phyloP scores from a whole-genome alignment of 1,139 yeast species.

The Scheffersomyces segobiensis region DNA sequence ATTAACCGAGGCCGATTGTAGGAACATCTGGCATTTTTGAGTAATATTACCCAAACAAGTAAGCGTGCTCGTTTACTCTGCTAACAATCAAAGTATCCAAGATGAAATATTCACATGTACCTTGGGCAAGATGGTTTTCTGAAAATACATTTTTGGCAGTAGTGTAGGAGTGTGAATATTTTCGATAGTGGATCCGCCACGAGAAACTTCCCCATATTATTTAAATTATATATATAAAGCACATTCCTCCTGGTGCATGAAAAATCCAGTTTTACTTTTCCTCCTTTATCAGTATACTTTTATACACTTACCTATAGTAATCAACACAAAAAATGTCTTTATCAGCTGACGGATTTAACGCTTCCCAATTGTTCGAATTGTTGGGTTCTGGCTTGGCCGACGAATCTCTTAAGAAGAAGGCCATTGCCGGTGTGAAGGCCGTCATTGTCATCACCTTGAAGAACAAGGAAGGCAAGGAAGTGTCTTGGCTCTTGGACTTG shows the following conservation, averaged over 20 bases:
- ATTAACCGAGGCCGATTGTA: neutral
- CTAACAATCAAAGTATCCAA: neutral
- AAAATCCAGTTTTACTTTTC: neutral
- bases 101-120: neutral
- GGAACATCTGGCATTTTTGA: neutral
- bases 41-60: neutral
- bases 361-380: constrained; percentile 46
- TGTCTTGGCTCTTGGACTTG: constrained; percentile 72
- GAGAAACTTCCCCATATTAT: neutral
- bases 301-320: neutral
- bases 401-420: constrained; percentile 39
- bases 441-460: constrained; percentile 67
- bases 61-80: neutral
- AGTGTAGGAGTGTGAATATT: neutral
- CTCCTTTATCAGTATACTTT: neutral
- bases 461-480: constrained; percentile 64
- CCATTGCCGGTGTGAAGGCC: constrained; percentile 57
- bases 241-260: neutral
- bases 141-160: neutral
- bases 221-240: neutral
- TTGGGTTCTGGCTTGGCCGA: constrained; percentile 45
- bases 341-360: constrained; percentile 50
- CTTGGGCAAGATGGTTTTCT: neutral
- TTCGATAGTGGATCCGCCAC: neutral
- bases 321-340: constrained; percentile 30